Evolutionary conservation across 208 protist genomes (phyloP).

Genomic region (Phytomonas francai): DNA sequence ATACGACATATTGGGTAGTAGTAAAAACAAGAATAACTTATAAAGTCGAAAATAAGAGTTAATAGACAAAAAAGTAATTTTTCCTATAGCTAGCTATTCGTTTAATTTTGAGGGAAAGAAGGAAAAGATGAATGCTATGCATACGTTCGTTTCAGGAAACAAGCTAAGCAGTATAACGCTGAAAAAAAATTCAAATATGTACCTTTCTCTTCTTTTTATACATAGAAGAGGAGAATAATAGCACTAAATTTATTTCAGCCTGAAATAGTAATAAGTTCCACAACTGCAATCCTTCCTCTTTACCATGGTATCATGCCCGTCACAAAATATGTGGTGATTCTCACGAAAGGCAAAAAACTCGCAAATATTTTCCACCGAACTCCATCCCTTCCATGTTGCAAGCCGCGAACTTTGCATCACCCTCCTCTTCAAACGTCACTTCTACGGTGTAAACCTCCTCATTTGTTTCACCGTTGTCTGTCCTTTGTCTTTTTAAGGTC

Average conservation of each 20-base stretch:
- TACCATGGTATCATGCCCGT: too few species aligned
- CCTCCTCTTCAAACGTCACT: constrained; percentile 46
- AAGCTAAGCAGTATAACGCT: too few species aligned
- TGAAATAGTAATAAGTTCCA: too few species aligned
- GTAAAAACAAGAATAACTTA: constrained; percentile 2
- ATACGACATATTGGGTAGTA: neutral
- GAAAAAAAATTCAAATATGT: too few species aligned
- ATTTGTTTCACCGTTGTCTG: neutral
- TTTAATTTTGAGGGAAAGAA: constrained; percentile 3
- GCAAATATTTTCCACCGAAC: constrained; percentile 44
- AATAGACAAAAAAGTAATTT: constrained; percentile 11
- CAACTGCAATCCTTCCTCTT: too few species aligned
- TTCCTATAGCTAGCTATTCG: neutral
- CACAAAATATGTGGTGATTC: constrained; percentile 2
- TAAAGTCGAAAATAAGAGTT: neutral
- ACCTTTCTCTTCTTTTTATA: too few species aligned
- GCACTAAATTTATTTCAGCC: too few species aligned
- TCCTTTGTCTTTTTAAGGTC: neutral
- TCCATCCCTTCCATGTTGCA: constrained; percentile 75
- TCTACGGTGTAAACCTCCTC: constrained; percentile 11
- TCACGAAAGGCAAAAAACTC: constrained; percentile 24
- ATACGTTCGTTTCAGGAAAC: too few species aligned
- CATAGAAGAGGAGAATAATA: too few species aligned
- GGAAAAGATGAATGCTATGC: too few species aligned
- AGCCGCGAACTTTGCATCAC: constrained; percentile 44